A percentile compares a stretch with the other conserved stretches of the same genome.
phyloP scores from a whole-genome alignment of 1,284 basidiomycete genomes.

The Phylloboletellus chloephorus region DNA sequence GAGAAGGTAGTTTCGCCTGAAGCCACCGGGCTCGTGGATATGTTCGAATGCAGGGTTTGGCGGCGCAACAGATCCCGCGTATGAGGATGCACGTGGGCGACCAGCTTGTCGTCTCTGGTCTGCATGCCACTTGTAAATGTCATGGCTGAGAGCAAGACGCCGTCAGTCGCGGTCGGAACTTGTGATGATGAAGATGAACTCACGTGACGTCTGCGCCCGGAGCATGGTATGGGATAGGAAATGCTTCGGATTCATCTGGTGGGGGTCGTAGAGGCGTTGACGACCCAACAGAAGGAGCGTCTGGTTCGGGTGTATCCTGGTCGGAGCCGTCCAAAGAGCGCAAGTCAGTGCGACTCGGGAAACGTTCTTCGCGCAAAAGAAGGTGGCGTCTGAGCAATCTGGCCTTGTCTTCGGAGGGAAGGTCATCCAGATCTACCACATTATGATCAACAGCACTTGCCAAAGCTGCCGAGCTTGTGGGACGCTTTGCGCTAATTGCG shows the following conservation, averaged over 20 bases:
- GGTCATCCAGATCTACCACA: constrained; percentile 45
- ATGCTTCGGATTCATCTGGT: constrained; percentile 52
- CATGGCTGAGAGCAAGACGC: constrained; percentile 52
- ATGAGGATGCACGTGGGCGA: constrained; percentile 68
- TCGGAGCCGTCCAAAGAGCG: constrained; percentile 33
- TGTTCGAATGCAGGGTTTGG: constrained; percentile 77
- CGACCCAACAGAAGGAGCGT: constrained; percentile 30
- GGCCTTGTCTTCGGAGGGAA: constrained; percentile 79
- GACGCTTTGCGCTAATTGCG: constrained; percentile 32
- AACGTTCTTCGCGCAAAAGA: constrained; percentile 69
- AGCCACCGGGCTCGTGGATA: constrained; percentile 91
- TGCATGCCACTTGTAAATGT: constrained; percentile 90
- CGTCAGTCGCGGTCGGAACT: constrained; percentile 16
- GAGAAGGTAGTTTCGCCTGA: constrained; percentile 82
- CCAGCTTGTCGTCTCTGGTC: constrained; percentile 57
- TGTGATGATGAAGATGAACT: constrained; percentile 34
- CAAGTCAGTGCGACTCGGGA: constrained; percentile 34
- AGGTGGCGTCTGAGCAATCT: constrained; percentile 76
- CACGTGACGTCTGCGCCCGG: constrained; percentile 88
- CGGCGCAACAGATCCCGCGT: constrained; percentile 53
- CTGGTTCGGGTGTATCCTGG: constrained; percentile 25
- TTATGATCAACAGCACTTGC: constrained; percentile 29
- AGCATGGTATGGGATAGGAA: constrained; percentile 80
- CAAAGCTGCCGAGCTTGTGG: constrained; percentile 25
- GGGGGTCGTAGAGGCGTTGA: constrained; percentile 32